Evolutionary conservation across 129 eudicot species (phyloP).

Genomic region (Tanacetum coccineum): DNA sequence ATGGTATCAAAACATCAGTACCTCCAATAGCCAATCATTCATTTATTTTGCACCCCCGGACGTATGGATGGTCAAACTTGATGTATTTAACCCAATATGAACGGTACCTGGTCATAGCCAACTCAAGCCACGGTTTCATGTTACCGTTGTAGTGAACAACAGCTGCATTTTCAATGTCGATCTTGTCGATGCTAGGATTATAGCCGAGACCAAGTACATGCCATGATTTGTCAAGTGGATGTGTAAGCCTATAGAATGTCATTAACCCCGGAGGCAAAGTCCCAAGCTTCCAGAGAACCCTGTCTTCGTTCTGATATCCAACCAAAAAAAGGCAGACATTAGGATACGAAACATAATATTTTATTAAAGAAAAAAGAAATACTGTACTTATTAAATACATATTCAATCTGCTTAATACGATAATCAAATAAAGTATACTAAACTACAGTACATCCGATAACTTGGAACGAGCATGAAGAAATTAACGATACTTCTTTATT

Average conservation of each 20-base stretch:
- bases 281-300: slow-evolving; percentile 92
- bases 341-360: neutral
- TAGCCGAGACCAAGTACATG: slow-evolving; percentile 97
- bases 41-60: slow-evolving; percentile 67
- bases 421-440: neutral
- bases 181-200: slow-evolving; percentile 65
- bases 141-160: slow-evolving; percentile 94
- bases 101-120: slow-evolving; percentile 88
- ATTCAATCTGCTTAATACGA: neutral
- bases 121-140: slow-evolving; percentile 96
- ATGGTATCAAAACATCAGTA: neutral
- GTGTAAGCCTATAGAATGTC: slow-evolving; percentile 86
- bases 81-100: slow-evolving; percentile 94
- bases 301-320: slow-evolving; percentile 65
- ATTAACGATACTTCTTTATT: no score
- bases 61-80: slow-evolving; percentile 76
- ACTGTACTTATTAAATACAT: neutral
- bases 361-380: neutral
- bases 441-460: neutral
- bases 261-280: slow-evolving; percentile 93
- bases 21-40: slow-evolving; percentile 30
- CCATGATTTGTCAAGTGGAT: slow-evolving; percentile 93
- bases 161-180: slow-evolving; percentile 86
- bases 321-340: neutral
- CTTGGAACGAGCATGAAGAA: no score